Percentiles rank a stretch among this genome's conserved stretches.
Conservation (phyloP, 1,284 basidiomycete species). For the Fomitopsis schrenkii region DNA sequence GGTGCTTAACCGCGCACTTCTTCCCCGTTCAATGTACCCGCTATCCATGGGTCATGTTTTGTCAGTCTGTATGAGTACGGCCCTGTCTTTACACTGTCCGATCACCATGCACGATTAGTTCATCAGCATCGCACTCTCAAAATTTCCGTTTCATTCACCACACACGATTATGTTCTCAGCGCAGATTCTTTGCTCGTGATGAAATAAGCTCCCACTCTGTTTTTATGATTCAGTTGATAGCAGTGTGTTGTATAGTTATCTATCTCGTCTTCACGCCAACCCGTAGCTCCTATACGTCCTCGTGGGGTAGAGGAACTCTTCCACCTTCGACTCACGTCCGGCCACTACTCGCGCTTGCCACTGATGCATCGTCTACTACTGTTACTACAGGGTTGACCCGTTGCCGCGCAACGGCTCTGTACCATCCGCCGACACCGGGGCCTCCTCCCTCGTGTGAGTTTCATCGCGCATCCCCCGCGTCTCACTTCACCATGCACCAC, state of each 20-base stretch:
- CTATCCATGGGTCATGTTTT: conserved; percentile 17
- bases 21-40: conserved; percentile 16
- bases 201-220: conserved; percentile 5
- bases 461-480: not conserved
- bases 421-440: not conserved
- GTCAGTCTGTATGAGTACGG: conserved; percentile 20
- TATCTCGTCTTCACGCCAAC: conserved; percentile 2
- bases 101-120: not conserved
- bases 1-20: conserved; percentile 34
- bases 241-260: conserved; percentile 3
- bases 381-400: not conserved
- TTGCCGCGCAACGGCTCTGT: not conserved
- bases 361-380: not conserved
- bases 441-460: not conserved
- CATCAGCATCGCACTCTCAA: not conserved
- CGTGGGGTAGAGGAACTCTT: not conserved
- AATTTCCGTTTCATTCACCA: not conserved
- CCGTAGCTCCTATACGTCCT: not conserved
- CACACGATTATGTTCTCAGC: not conserved
- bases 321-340: not conserved
- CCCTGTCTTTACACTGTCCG: conserved; percentile 2
- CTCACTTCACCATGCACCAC: not conserved
- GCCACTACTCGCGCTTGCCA: not conserved
- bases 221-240: conserved; percentile 5
- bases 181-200: conserved; percentile 7